phyloP scores from a whole-genome alignment of 495 filamentous ascomycete species.

The Hypoxylon subgilvum region DNA sequence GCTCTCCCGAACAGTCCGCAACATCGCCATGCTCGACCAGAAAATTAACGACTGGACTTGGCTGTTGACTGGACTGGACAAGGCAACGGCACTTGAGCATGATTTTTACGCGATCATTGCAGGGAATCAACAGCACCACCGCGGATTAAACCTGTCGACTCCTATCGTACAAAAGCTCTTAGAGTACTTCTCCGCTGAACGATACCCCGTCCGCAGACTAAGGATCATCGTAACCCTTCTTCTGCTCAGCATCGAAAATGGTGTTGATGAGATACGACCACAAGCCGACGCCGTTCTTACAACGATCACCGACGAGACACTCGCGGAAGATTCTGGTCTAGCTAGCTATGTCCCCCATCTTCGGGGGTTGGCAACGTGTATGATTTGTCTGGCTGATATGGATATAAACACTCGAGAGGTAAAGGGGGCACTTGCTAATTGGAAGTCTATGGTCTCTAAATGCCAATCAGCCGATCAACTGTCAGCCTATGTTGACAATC shows the following conservation, averaged over 20 bases:
- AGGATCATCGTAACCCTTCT: slow-evolving; percentile 49
- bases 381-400: slow-evolving; percentile 60
- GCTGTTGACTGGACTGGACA: slow-evolving; percentile 49
- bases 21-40: slow-evolving; percentile 54
- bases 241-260: slow-evolving; percentile 45
- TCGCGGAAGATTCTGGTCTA: slow-evolving; percentile 63
- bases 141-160: slow-evolving; percentile 43
- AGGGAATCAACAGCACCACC: slow-evolving; percentile 32
- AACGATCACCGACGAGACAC: slow-evolving; percentile 37
- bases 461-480: slow-evolving; percentile 60
- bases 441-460: slow-evolving; percentile 58
- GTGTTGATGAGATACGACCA: slow-evolving; percentile 39
- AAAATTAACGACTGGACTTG: slow-evolving; percentile 54
- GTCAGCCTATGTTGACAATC: slow-evolving; percentile 64
- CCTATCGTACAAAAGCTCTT: slow-evolving; percentile 48
- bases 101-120: slow-evolving; percentile 50
- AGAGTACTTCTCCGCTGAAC: slow-evolving; percentile 48
- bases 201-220: slow-evolving; percentile 53
- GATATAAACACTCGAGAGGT: slow-evolving; percentile 57
- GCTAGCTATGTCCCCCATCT: slow-evolving; percentile 62
- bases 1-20: slow-evolving; percentile 53
- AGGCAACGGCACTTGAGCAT: slow-evolving; percentile 57
- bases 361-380: slow-evolving; percentile 58
- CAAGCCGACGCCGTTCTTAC: slow-evolving; percentile 49
- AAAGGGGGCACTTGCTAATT: slow-evolving; percentile 53